Base-by-base conservation (phyloP, 148 eudicot genomes). In the Vaccinium corymbosum region DNA sequence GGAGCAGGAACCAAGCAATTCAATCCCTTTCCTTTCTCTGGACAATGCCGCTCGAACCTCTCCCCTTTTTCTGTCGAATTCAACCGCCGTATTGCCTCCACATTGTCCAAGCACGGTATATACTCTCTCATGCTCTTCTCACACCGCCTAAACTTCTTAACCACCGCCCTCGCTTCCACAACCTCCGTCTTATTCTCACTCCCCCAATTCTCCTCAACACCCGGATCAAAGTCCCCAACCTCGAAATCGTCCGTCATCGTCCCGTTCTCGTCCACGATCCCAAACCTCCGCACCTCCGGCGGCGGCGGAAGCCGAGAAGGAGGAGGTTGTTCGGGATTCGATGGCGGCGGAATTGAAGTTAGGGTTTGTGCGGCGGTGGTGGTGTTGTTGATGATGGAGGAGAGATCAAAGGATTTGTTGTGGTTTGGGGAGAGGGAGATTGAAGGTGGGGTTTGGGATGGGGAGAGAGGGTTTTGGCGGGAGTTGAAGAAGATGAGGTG, bases 21-120 rank as follows among this genome's bases (percentile, higher is more conserved):
- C 93, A 94, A 85, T 17, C 84, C 94, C 81, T 85, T 81, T 4
- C 93, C 97, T 8, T 84, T 88, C 78, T 87, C 93, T 0, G 97
- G 99, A 78, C 99, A 97, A 93, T 97, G 98, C 86, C 99, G 89
- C 89, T 97, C 99, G 72, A 94, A 97, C 64, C 79, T 92, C 91
- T 97, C 98, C 49, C 99, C 99, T 64, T 82, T 91, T 56, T 90
- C 93, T 19, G 95, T 93, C 2, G 98, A 93, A 17, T 82, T 86
- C 86, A 97, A 80, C 86, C 46, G 84, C 86, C 64, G 87, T 72
- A 97, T 94, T 2, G 93, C 95, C 87, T 91, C 93, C 6, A 55
- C 93, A 82, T 97, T 97, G 84, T 97, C 99, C 98, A 96, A 86
- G 70, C 99, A 96, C 56, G 99, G 99, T 32, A 94, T 94, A 86